Evolutionary conservation across 2,329 filamentous ascomycete genomes (phyloP).

Genomic region (Didymellaceae sp.): DNA sequence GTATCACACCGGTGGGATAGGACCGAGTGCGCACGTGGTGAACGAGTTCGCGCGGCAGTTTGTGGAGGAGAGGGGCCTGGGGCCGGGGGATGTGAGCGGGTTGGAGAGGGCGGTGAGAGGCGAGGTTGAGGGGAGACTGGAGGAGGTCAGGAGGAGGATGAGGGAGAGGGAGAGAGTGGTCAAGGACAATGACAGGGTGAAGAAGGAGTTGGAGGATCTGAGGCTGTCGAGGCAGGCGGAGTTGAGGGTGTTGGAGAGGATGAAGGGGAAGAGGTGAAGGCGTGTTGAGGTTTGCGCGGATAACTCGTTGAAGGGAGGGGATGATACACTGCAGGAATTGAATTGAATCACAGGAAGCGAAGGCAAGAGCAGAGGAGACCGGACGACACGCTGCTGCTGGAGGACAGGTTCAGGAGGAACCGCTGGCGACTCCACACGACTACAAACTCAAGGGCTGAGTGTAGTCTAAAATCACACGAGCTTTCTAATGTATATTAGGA

Average conservation of each 20-base stretch:
- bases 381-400: too few species aligned
- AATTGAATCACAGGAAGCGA: too few species aligned
- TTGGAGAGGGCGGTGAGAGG: constrained; percentile 45
- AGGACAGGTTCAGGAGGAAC: background rate
- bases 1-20: constrained; percentile 57
- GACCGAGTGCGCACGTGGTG: constrained; percentile 46
- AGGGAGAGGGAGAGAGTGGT: constrained; percentile 49
- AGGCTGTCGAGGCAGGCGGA: constrained; percentile 54
- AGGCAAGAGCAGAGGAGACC: too few species aligned
- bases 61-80: constrained; percentile 46
- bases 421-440: background rate
- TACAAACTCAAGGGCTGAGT: constrained; percentile 14
- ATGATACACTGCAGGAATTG: background rate
- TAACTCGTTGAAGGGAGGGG: too few species aligned
- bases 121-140: constrained; percentile 43
- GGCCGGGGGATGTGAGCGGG: constrained; percentile 37
- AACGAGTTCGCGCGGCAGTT: constrained; percentile 50
- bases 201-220: constrained; percentile 52
- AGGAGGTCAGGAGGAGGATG: constrained; percentile 48
- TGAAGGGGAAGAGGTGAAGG: constrained; percentile 44
- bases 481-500: background rate
- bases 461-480: background rate
- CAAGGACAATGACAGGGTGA: constrained; percentile 51
- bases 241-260: constrained; percentile 52
- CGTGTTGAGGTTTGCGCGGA: too few species aligned